Base-by-base conservation (phyloP, 805 yeast genomes). In the Wickerhamiella lipophila region DNA sequence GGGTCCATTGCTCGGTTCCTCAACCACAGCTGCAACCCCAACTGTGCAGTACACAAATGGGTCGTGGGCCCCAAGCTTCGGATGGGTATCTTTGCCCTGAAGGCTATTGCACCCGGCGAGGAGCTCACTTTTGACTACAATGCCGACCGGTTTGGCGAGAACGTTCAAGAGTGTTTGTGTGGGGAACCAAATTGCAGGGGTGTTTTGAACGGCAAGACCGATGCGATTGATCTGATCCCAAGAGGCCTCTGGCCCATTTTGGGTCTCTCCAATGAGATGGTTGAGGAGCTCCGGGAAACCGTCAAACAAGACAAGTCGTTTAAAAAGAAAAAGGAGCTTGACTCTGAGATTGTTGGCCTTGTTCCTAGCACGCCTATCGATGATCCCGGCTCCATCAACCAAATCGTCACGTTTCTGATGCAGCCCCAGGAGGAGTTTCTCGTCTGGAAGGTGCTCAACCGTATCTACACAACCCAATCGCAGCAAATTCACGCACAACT, bases 41-140 rank as follows among this genome's bases (percentile, higher is more conserved):
- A 92, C 64, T 89, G 95, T 19, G 85, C 76, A 58, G 95, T 89
- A 39, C 96, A 89, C 64, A 89, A 89, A 68, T 89, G 98, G 98
- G 92, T 88, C 15, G 97, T 89, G 12, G 87, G 87, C 25, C 84
- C 83, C 52, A 82, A 85, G 61, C 71, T 86, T 50, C 74, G 86
- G 55, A 92, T 92, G 97, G 98, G 97, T 25, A 83, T 89, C 21
- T 92, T 89, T 62, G 84, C 96, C 46, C 83, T 83, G 56, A 70
- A 95, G 54, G 65, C 71, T 23, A 85, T 89, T 47, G 41, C 55
- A 6, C 64, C 64, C 51, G 96, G 95, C 49, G 97, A 92, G 64
- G 98, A 89, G 62, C 77, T 89, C 56, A 85, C 96, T 0, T 83
- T 83, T 63, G 88, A 83, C 61, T 89, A 89, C 64, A 89, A 89